phyloP scores from a whole-genome alignment of 2,329 filamentous ascomycete genomes.

The Clonostachys byssicola region DNA sequence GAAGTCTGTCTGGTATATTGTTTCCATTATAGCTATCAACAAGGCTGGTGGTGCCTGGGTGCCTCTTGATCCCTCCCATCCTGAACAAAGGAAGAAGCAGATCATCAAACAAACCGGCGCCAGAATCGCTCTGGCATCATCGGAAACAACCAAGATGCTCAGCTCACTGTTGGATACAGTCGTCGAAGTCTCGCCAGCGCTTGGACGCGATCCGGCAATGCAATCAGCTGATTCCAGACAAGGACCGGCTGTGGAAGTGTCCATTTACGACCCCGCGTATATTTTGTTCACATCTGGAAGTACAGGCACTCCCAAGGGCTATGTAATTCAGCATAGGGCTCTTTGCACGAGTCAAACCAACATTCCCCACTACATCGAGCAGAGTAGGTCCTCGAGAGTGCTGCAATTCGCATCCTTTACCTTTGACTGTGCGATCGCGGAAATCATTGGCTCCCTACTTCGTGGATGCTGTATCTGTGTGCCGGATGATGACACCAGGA shows the following conservation, averaged over 20 bases:
- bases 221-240: not conserved
- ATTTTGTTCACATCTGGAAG: constrained; percentile 7
- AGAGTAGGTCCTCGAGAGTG: constrained; percentile 4
- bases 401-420: constrained; percentile 7
- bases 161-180: not conserved
- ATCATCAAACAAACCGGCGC: constrained; percentile 1
- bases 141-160: not conserved
- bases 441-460: constrained; percentile 1
- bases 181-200: not conserved
- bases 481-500: not conserved
- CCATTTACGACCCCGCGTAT: constrained; percentile 5
- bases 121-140: not conserved
- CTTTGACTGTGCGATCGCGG: constrained; percentile 6
- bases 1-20: constrained; percentile 14
- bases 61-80: constrained; percentile 13
- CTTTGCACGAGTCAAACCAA: constrained; percentile 4
- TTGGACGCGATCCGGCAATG: not conserved
- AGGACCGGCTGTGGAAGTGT: constrained; percentile 2
- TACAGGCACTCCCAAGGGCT: constrained; percentile 8
- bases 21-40: constrained; percentile 15
- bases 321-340: constrained; percentile 6
- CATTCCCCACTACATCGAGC: constrained; percentile 6
- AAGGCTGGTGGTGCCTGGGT: constrained; percentile 21
- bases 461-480: constrained; percentile 1
- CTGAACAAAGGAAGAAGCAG: not conserved